Evolutionary conservation across 2,329 filamentous ascomycete genomes (phyloP).

Genomic region (Fusarium hainanense): DNA sequence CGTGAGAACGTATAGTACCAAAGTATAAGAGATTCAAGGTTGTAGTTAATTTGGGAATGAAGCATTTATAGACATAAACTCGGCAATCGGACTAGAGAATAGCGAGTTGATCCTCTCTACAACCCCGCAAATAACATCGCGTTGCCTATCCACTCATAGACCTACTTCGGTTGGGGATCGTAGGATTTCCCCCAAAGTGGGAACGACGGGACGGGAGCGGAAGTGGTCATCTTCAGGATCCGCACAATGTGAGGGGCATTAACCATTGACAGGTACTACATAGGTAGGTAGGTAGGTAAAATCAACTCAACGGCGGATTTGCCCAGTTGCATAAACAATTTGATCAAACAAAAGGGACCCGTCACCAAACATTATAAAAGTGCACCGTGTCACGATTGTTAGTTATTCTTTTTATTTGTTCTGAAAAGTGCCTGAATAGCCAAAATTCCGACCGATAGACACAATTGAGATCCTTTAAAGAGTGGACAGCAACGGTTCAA

Average conservation of each 20-base stretch:
- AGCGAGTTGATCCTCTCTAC: slow-evolving; percentile 28
- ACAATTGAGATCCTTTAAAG: slow-evolving; percentile 13
- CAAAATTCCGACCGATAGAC: slow-evolving; percentile 6
- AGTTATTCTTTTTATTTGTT: not conserved
- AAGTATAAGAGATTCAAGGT: not conserved
- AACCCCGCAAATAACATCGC: slow-evolving; percentile 32
- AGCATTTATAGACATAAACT: slow-evolving; percentile 18
- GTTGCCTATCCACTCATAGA: not conserved
- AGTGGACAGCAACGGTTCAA: slow-evolving; percentile 29
- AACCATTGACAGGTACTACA: not conserved
- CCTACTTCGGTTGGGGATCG: not conserved
- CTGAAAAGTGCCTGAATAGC: slow-evolving; percentile 9
- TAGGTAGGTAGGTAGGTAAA: too few relatives aligned
- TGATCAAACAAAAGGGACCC: not conserved
- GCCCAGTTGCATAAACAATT: too few relatives aligned
- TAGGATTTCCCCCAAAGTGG: slow-evolving; percentile 9
- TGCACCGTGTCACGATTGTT: not conserved
- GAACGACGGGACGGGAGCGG: slow-evolving; percentile 9
- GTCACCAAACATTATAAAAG: not conserved
- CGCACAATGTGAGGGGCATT: slow-evolving; percentile 23
- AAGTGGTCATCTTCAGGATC: slow-evolving; percentile 15
- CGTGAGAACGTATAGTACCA: not conserved
- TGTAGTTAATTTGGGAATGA: not conserved
- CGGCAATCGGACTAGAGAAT: slow-evolving; percentile 33
- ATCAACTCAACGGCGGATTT: not conserved